Percentiles rank a stretch among this genome's conserved stretches.
Evolutionary conservation across 768 basidiomycete genomes (phyloP).

Genomic region (Coprinopsis marcescibilis): DNA sequence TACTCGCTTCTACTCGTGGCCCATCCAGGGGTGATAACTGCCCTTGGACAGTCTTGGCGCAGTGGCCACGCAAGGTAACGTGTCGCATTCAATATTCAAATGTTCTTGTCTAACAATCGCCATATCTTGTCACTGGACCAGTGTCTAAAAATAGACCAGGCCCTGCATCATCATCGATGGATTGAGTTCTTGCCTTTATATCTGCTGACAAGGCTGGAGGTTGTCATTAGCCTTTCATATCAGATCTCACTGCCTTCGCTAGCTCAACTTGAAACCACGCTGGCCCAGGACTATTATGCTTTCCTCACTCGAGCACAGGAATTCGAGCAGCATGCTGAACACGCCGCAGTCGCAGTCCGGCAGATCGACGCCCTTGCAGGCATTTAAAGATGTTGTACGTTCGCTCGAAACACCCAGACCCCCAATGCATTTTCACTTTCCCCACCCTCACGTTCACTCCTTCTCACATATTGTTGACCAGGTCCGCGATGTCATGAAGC

Average conservation of each 20-base stretch:
- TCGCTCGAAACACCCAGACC: slow-evolving; percentile 4
- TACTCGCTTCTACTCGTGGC: background rate
- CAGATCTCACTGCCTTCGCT: too few species aligned
- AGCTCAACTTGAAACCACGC: too few species aligned
- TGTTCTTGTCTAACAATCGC: too few species aligned
- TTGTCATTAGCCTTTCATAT: too few species aligned
- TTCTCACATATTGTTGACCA: slow-evolving; percentile 47
- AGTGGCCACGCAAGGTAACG: too few species aligned
- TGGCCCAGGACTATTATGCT: too few species aligned
- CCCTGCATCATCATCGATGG: background rate
- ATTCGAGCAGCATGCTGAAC: slow-evolving; percentile 15
- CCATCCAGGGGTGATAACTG: too few species aligned
- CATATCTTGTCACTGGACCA: too few species aligned
- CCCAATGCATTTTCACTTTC: slow-evolving; percentile 44
- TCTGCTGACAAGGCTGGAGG: too few species aligned
- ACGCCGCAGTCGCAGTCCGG: slow-evolving; percentile 18
- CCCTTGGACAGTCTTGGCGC: too few species aligned
- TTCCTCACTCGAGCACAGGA: background rate
- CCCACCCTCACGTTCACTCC: slow-evolving; percentile 33
- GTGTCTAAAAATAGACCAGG: background rate
- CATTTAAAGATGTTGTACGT: slow-evolving; percentile 26
- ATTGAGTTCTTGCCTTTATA: too few species aligned
- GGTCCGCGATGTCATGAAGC: slow-evolving; percentile 64
- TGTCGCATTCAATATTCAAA: too few species aligned
- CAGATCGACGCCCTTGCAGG: slow-evolving; percentile 24